Conservation (phyloP, 2,329 filamentous ascomycete species). For the Venturia nashicola region DNA sequence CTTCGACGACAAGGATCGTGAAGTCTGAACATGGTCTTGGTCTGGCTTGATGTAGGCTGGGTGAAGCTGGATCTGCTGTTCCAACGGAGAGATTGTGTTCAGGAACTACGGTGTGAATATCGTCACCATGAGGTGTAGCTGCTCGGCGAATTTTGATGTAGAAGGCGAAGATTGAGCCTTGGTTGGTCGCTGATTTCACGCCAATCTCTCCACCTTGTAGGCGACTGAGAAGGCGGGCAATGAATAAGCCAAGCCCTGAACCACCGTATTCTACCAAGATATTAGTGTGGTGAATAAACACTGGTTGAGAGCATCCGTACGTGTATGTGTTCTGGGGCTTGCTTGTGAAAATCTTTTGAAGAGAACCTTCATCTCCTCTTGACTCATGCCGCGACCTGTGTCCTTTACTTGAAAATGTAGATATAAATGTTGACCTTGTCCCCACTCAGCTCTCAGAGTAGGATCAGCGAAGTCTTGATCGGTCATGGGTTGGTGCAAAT, state of each 20-base stretch:
- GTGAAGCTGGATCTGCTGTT: background rate
- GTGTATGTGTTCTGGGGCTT: constrained; percentile 46
- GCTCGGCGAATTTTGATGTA: constrained; percentile 42
- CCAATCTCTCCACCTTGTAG: constrained; percentile 61
- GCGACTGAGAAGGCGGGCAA: constrained; percentile 53
- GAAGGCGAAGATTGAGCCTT: constrained; percentile 55
- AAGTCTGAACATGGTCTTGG: constrained; percentile 2
- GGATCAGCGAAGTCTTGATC: constrained; percentile 33
- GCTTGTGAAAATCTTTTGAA: constrained; percentile 61
- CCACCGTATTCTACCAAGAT: constrained; percentile 52
- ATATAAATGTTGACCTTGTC: constrained; percentile 39
- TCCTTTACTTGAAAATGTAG: constrained; percentile 53
- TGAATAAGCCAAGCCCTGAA: constrained; percentile 51
- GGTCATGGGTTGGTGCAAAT: constrained; percentile 13
- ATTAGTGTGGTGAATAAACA: background rate
- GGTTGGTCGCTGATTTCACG: constrained; percentile 43
- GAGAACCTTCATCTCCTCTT: constrained; percentile 41
- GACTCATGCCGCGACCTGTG: constrained; percentile 51
- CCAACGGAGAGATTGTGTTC: constrained; percentile 2
- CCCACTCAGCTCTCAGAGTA: constrained; percentile 43
- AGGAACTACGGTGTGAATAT: background rate
- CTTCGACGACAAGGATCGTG: constrained; percentile 18
- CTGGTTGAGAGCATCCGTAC: background rate
- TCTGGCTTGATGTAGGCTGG: background rate
- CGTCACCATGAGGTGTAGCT: background rate